These are phyloP conservation scores for Ceriops zippeliana DNA, from an alignment of 345 rosid genomes.

Conservation along the genomic window DNA sequence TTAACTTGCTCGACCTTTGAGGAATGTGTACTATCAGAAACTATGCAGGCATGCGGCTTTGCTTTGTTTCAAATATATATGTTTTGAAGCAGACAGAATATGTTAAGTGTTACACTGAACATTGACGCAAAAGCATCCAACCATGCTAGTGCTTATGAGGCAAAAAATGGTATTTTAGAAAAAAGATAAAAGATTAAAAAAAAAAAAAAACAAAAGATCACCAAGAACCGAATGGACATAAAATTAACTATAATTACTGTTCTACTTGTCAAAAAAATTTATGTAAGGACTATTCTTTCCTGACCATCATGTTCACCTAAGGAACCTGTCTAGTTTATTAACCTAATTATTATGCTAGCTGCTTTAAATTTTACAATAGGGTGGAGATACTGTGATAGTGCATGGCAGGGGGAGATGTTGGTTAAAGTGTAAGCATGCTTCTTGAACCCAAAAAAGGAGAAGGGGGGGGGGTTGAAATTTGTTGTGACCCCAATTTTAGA, in stretches of 20 bases:
- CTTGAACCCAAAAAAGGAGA: too few species aligned
- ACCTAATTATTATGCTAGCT: background rate
- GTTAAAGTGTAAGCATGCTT: constrained; percentile 9
- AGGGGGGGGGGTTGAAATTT: too few species aligned
- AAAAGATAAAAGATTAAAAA: too few species aligned
- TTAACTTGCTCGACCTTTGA: constrained; percentile 32
- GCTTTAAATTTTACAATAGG: constrained; percentile 4
- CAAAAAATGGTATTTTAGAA: background rate
- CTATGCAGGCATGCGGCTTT: constrained; percentile 2
- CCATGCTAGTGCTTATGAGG: background rate
- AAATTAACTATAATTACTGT: too few species aligned
- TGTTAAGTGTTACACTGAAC: constrained; percentile 4
- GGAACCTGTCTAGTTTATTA: background rate
- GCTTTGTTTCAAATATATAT: background rate
- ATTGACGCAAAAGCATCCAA: constrained; percentile 10
- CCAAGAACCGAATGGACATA: too few species aligned
- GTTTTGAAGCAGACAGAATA: constrained; percentile 6
- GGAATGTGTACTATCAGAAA: constrained; percentile 22
- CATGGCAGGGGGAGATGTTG: constrained; percentile 13
- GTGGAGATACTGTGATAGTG: constrained; percentile 2
- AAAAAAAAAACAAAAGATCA: too few species aligned
- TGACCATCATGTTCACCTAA: constrained; percentile 7
- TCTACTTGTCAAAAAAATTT: too few species aligned
- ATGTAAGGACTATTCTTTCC: constrained; percentile 1
- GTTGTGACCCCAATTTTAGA: too few species aligned